These are phyloP conservation scores for Psilocybe tampanensis DNA, from an alignment of 768 basidiomycete genomes.

Conservation along the genomic window DNA sequence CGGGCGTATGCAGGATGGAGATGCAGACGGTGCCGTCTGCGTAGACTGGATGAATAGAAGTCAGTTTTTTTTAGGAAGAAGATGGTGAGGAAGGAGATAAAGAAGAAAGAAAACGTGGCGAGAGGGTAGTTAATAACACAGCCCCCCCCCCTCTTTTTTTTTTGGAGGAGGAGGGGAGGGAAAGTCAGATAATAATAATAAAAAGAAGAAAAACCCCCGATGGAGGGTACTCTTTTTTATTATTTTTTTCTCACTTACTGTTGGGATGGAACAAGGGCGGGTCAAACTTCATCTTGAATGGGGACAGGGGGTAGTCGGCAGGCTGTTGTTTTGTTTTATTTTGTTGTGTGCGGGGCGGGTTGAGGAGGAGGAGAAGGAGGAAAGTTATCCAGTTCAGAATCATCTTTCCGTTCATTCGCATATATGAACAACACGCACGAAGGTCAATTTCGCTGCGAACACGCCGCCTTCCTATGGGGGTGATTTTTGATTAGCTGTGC, in stretches of 20 bases:
- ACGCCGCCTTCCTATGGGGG: constrained; percentile 84
- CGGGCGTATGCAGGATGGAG: constrained; percentile 94
- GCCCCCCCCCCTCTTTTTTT: no score
- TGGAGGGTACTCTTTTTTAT: constrained; percentile 13
- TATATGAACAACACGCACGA: constrained; percentile 56
- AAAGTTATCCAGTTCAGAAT: no score
- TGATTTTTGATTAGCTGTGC: no score
- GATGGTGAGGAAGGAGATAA: no score
- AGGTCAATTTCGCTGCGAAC: constrained; percentile 89
- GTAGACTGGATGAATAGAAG: constrained; percentile 78
- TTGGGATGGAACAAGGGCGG: constrained; percentile 98
- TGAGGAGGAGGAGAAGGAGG: neutral
- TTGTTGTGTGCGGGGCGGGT: neutral
- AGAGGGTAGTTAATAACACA: neutral
- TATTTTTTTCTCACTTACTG: constrained; percentile 51
- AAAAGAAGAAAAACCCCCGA: no score
- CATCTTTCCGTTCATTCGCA: no score
- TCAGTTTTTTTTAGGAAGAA: no score
- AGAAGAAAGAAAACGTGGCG: constrained; percentile 1
- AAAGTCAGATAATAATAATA: no score
- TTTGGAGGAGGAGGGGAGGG: no score
- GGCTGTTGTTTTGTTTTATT: constrained; percentile 62
- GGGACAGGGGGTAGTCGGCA: constrained; percentile 92
- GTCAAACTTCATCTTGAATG: constrained; percentile 99
- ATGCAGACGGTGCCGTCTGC: constrained; percentile 97